phyloP scores from a whole-genome alignment of 192 early-diverging fungal genomes.

The Allomyces macrogynus region DNA sequence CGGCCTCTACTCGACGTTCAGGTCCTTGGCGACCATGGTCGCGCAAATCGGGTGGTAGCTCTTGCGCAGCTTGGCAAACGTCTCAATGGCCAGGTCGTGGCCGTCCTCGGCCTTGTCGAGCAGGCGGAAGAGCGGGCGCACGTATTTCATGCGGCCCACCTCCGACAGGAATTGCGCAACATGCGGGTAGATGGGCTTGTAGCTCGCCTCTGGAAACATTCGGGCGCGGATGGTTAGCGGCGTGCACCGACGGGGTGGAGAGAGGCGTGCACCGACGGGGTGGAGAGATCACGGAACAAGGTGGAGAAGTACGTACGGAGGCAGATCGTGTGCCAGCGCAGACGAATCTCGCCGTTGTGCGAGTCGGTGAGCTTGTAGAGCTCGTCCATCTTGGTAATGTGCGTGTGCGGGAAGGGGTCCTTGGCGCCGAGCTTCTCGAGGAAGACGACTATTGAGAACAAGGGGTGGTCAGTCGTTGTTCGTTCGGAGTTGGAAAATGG shows the following conservation, averaged over 20 bases:
- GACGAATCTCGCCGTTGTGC: constrained; percentile 67
- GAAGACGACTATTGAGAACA: constrained; percentile 40
- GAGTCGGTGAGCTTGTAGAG: constrained; percentile 45
- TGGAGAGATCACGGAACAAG: no score
- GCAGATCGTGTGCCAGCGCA: constrained; percentile 72
- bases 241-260: not conserved
- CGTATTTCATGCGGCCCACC: constrained; percentile 89
- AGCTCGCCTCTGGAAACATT: constrained; percentile 21
- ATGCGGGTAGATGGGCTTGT: constrained; percentile 49
- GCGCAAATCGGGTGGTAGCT: constrained; percentile 93
- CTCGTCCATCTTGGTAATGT: constrained; percentile 45
- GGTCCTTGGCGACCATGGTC: constrained; percentile 71
- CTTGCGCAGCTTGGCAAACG: constrained; percentile 48
- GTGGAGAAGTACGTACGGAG: constrained; percentile 17
- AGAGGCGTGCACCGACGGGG: not conserved
- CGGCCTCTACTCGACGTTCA: constrained; percentile 7
- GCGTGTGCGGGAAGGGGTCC: constrained; percentile 31
- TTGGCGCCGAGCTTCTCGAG: constrained; percentile 49
- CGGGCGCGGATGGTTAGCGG: not conserved
- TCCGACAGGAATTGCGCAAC: constrained; percentile 63
- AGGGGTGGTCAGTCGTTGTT: not conserved
- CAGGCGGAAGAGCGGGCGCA: constrained; percentile 59
- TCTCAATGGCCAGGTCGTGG: constrained; percentile 46
- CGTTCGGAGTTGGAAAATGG: not conserved
- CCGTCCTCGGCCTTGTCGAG: constrained; percentile 50